phyloP scores from a whole-genome alignment of 2,329 filamentous ascomycete species.

The Alternaria sp. region DNA sequence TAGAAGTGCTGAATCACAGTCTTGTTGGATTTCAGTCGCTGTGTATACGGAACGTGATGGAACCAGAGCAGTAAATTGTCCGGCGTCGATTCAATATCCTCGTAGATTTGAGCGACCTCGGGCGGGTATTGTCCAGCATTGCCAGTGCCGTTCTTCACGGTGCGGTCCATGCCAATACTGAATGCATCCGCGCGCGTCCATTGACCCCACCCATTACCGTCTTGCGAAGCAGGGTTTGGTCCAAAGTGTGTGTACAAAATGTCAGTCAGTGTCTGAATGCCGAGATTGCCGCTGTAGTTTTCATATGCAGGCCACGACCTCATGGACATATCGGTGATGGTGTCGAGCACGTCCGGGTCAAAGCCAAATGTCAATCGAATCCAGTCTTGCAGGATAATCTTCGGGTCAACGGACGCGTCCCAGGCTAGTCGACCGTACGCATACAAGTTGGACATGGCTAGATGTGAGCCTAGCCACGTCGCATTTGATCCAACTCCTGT shows the following conservation, averaged over 20 bases:
- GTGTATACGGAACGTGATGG: conserved; percentile 73
- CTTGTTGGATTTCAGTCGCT: conserved; percentile 66
- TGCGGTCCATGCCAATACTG: conserved; percentile 74
- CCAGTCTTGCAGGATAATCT: conserved; percentile 67
- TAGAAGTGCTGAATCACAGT: conserved; percentile 74
- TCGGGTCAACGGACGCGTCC: conserved; percentile 61
- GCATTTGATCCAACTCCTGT: conserved; percentile 70
- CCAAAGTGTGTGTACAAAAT: conserved; percentile 72
- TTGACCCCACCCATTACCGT: conserved; percentile 72
- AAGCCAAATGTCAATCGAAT: conserved; percentile 69
- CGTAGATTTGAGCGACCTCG: conserved; percentile 64
- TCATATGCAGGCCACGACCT: conserved; percentile 74
- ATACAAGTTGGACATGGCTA: conserved; percentile 71
- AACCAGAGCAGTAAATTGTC: conserved; percentile 76
- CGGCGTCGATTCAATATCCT: conserved; percentile 67
- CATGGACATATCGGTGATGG: conserved; percentile 69
- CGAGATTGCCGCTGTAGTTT: conserved; percentile 73
- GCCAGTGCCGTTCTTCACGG: conserved; percentile 70
- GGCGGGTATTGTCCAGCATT: conserved; percentile 70
- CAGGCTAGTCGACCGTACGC: conserved; percentile 72
- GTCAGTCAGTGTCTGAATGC: conserved; percentile 72
- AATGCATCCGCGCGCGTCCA: conserved; percentile 70
- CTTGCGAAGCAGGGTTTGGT: conserved; percentile 69
- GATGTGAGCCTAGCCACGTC: conserved; percentile 73
- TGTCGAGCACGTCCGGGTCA: conserved; percentile 61